These are phyloP conservation scores for Meira miltonrushii DNA, from an alignment of 1,284 basidiomycete genomes.

Conservation along the genomic window DNA sequence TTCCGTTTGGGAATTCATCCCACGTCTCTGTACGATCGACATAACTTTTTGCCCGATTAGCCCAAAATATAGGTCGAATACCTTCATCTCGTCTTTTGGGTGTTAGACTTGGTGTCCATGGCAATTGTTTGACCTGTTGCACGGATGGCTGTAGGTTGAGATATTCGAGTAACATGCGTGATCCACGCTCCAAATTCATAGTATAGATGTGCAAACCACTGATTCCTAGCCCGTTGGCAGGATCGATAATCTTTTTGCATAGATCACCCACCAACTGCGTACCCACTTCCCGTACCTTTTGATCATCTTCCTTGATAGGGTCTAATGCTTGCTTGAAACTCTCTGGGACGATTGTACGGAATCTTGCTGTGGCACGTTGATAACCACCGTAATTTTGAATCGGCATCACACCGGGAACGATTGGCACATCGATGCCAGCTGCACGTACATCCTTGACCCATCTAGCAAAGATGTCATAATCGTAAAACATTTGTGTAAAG, in stretches of 20 bases:
- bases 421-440: constrained; percentile 76
- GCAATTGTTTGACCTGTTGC: constrained; percentile 45
- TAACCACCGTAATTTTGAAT: constrained; percentile 98
- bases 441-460: constrained; percentile 67
- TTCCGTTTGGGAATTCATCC: constrained; percentile 99
- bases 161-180: constrained; percentile 51
- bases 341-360: constrained; percentile 77
- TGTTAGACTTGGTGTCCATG: constrained; percentile 48
- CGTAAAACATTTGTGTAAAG: constrained; percentile 95
- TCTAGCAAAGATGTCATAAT: constrained; percentile 72
- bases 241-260: constrained; percentile 45
- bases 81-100: constrained; percentile 50
- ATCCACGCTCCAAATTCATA: constrained; percentile 51
- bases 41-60: constrained; percentile 48
- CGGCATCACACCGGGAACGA: constrained; percentile 92
- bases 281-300: constrained; percentile 40
- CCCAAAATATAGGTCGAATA: constrained; percentile 53
- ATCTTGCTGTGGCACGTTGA: constrained; percentile 80
- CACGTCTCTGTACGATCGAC: constrained; percentile 58
- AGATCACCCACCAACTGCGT: constrained; percentile 48
- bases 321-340: constrained; percentile 74
- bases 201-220: constrained; percentile 52
- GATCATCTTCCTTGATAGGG: constrained; percentile 68
- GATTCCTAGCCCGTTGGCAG: constrained; percentile 33
- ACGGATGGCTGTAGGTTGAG: constrained; percentile 43